These are phyloP conservation scores for Trametes cinnabarina DNA, from an alignment of 768 basidiomycete species.

Conservation along the genomic window DNA sequence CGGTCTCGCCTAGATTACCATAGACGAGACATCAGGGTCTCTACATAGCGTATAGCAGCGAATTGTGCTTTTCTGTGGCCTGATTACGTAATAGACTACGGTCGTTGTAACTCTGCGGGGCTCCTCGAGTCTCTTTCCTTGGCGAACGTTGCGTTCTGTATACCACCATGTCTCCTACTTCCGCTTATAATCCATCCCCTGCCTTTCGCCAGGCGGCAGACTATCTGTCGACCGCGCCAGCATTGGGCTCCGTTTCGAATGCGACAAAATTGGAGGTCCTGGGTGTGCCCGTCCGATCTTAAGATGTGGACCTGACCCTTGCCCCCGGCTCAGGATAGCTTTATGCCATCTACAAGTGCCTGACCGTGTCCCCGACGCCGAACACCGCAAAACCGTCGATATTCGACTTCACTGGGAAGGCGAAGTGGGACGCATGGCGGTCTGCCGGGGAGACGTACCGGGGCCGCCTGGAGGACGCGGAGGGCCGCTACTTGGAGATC, in stretches of 20 bases:
- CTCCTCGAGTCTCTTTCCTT: no score
- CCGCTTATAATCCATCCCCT: slow-evolving; percentile 35
- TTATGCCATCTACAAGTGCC: slow-evolving; percentile 81
- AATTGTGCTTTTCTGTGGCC: slow-evolving; percentile 5
- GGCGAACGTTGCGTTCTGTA: slow-evolving; percentile 12
- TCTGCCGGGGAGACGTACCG: slow-evolving; percentile 48
- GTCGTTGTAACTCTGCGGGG: slow-evolving; percentile 18
- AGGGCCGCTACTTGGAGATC: slow-evolving; percentile 65
- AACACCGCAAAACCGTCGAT: slow-evolving; percentile 62
- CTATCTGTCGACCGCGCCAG: slow-evolving; percentile 58
- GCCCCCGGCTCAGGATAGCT: slow-evolving; percentile 44
- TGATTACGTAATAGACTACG: slow-evolving; percentile 39
- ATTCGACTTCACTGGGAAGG: slow-evolving; percentile 75
- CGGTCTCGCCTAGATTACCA: slow-evolving; percentile 53
- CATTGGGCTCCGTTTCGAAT: slow-evolving; percentile 55
- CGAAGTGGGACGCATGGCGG: slow-evolving; percentile 88
- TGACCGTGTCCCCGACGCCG: slow-evolving; percentile 60
- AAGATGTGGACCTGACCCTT: slow-evolving; percentile 13
- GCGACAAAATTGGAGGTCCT: slow-evolving; percentile 73
- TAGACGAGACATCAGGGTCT: not conserved
- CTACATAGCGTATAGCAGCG: not conserved
- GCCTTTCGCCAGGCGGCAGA: slow-evolving; percentile 59
- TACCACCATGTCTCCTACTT: slow-evolving; percentile 17
- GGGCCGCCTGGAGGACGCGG: slow-evolving; percentile 45
- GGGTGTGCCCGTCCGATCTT: slow-evolving; percentile 13